Percentiles rank a stretch among this genome's conserved stretches.
phyloP scores from a whole-genome alignment of 768 basidiomycete species.

The Hemileccinum rubropunctum region DNA sequence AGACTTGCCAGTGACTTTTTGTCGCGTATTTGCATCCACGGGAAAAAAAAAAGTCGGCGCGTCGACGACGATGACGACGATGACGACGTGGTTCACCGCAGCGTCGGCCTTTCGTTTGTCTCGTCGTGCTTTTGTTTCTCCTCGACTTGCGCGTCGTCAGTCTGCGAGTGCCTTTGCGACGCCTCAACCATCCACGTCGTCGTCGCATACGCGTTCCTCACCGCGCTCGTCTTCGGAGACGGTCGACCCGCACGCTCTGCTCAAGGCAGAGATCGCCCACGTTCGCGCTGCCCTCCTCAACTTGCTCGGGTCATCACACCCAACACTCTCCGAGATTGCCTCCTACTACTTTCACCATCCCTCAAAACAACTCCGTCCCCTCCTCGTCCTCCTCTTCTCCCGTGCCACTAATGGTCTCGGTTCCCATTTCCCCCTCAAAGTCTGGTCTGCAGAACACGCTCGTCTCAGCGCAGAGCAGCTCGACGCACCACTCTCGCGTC shows the following conservation, averaged over 20 bases:
- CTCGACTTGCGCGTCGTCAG: slow-evolving; percentile 30
- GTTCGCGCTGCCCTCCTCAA: slow-evolving; percentile 70
- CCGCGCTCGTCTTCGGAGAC: slow-evolving; percentile 18
- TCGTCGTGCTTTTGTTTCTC: not conserved
- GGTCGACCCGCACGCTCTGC: slow-evolving; percentile 65
- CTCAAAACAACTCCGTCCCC: slow-evolving; percentile 87
- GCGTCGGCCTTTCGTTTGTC: slow-evolving; percentile 16
- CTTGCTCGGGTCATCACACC: slow-evolving; percentile 86
- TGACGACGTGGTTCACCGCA: slow-evolving; percentile 19
- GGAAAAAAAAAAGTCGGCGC: slow-evolving; percentile 21
- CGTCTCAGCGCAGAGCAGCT: slow-evolving; percentile 58
- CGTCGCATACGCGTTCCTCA: slow-evolving; percentile 13
- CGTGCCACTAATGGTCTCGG: slow-evolving; percentile 93
- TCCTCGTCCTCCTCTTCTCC: slow-evolving; percentile 85
- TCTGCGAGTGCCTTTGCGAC: slow-evolving; percentile 42
- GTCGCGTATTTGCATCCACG: slow-evolving; percentile 15
- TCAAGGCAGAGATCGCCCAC: slow-evolving; percentile 68
- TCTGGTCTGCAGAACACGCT: slow-evolving; percentile 59
- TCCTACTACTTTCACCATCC: slow-evolving; percentile 89
- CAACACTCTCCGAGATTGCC: slow-evolving; percentile 82
- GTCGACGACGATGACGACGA: slow-evolving; percentile 17
- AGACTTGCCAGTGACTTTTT: not conserved
- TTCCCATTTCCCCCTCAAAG: slow-evolving; percentile 54
- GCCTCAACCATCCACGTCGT: slow-evolving; percentile 8
- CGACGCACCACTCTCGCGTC: slow-evolving; percentile 73